Evolutionary conservation across 164 flowering plant species (phyloP).

Genomic region (Annona squamosa): DNA sequence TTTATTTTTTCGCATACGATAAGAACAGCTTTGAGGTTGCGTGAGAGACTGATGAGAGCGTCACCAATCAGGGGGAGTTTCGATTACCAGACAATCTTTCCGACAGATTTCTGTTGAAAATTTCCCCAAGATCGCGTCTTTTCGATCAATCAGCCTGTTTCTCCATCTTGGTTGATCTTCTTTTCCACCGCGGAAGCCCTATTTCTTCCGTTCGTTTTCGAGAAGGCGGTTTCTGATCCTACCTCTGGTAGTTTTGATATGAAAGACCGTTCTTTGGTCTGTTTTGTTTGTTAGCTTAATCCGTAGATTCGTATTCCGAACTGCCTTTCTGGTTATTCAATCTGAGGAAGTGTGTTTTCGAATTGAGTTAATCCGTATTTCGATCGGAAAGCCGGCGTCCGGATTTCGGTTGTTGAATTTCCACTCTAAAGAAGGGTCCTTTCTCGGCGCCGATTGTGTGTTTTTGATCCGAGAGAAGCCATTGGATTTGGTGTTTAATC

Average conservation of each 20-base stretch:
- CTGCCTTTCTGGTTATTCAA: constrained; percentile 5
- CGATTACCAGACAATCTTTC: not conserved
- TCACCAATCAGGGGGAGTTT: not conserved
- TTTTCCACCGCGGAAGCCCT: not conserved
- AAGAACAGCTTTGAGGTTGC: not conserved
- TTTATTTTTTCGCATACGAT: not conserved
- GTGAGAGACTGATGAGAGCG: not conserved
- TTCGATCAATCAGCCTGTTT: not conserved
- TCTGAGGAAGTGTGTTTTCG: not conserved
- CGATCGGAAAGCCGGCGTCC: not conserved
- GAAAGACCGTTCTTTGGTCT: not conserved
- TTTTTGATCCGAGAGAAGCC: not conserved
- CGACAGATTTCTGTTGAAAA: not conserved
- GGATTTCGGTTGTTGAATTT: not conserved
- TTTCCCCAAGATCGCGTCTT: not conserved
- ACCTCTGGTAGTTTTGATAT: not conserved
- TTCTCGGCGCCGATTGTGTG: not conserved
- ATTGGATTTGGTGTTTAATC: not conserved
- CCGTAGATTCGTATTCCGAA: not conserved
- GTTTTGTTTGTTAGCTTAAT: not conserved
- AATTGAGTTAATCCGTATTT: not conserved
- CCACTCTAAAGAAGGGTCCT: not conserved
- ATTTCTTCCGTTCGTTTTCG: not conserved
- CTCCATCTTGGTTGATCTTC: constrained; percentile 1
- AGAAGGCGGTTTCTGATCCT: not conserved